Base-by-base conservation (phyloP, 768 basidiomycete species). In the Boletus reticulatus region DNA sequence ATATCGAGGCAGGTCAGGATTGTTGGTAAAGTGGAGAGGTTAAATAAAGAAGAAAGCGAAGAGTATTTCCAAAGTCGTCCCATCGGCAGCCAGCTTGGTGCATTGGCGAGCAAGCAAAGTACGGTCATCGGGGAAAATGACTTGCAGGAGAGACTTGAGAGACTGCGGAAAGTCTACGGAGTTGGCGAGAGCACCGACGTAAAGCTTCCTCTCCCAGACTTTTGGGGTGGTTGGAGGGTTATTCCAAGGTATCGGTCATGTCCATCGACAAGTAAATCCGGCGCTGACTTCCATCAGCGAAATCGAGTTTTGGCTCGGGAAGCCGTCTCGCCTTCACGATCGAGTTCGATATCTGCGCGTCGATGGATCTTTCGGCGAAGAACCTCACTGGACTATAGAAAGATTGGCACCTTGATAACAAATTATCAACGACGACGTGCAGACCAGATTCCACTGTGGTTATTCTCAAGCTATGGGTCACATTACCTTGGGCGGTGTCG, bases 161-260 rank as follows among this genome's bases (percentile, higher is more conserved):
- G 77, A 66, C 65, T 88, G 20, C 75, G 82, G 66, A 74, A 80
- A 45, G 78, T 78, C 36, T 93, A 92, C 65, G 77, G 76, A 17
- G 75, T 78, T 17, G 74, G 74, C 6, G 74, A 72, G 36, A 69
- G 68, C 29, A 75, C 79, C 12, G 59, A 52, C 19, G 58, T 16
- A 13, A 76, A 84, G 29, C 77, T 97, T 13, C 88, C 90, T 0
- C 76, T 87, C 45, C 96, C 96, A 4, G 86, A 91, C 9, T 92
- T 92, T 70, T 98, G 96, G 96, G 96, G 96, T 57, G 96, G 96
- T 5, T 97, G 93, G 89, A 80, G 96, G 62, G 80, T 98, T 34
- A 78, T 98, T n/a, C 96, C 96, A 27, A 80, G 80, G 93, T 96
- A 63, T 42, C n/a, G 19, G 38, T 37, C 19, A 11, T 7, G 27